phyloP scores from a whole-genome alignment of 1,139 yeast genomes.

The Candida anutae region DNA sequence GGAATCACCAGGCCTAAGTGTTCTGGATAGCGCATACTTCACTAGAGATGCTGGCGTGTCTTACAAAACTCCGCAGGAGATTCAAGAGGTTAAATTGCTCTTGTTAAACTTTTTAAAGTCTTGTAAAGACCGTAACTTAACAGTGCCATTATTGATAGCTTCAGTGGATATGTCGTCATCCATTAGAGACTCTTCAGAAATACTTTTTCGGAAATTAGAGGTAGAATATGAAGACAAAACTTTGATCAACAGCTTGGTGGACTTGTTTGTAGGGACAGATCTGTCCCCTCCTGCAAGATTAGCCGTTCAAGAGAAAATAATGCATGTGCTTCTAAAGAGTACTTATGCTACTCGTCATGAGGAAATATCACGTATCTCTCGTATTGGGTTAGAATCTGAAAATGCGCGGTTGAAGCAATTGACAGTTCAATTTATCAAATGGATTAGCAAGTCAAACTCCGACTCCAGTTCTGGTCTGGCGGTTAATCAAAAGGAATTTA shows the following conservation, averaged over 20 bases:
- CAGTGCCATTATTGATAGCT: conserved; percentile 52
- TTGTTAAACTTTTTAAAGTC: conserved; percentile 30
- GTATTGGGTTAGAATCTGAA: conserved; percentile 51
- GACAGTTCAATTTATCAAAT: conserved; percentile 55
- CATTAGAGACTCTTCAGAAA: conserved; percentile 45
- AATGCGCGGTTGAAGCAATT: conserved; percentile 38
- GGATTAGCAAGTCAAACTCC: conserved; percentile 29
- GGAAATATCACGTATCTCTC: conserved; percentile 34
- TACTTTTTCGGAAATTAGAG: conserved; percentile 41
- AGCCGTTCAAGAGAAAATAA: conserved; percentile 50
- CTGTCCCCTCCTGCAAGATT: conserved; percentile 46
- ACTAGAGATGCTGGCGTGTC: conserved; percentile 61
- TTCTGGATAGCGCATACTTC: conserved; percentile 49
- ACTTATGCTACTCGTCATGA: conserved; percentile 35
- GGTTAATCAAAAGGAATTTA: conserved; percentile 17
- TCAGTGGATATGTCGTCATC: conserved; percentile 51
- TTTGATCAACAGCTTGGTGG: conserved; percentile 36
- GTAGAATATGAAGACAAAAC: conserved; percentile 44
- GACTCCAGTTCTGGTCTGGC: conserved; percentile 6
- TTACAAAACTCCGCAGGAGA: conserved; percentile 40
- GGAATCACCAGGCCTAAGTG: conserved; percentile 56
- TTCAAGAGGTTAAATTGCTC: conserved; percentile 36
- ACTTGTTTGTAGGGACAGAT: conserved; percentile 38
- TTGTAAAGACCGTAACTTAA: conserved; percentile 26
- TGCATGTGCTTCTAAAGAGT: conserved; percentile 48